Evolutionary conservation across 345 rosid genomes (phyloP).

Genomic region (Combretum micranthum): DNA sequence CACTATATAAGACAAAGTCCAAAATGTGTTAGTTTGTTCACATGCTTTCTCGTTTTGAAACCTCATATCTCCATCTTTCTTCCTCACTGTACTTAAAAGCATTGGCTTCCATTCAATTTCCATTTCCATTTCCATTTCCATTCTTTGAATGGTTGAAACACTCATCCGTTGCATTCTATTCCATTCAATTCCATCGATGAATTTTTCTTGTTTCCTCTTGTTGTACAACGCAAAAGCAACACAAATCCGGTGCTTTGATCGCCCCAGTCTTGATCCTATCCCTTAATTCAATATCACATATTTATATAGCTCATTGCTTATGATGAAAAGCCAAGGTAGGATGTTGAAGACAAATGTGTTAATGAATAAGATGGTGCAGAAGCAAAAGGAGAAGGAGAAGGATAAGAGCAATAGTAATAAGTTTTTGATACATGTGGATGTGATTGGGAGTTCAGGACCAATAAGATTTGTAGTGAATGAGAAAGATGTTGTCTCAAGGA

Average conservation of each 20-base stretch:
- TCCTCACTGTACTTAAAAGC: too few species aligned
- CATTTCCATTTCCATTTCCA: constrained; percentile 1
- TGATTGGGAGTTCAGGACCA: constrained; percentile 79
- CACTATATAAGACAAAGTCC: too few species aligned
- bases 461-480: constrained; percentile 56
- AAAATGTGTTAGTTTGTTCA: too few species aligned
- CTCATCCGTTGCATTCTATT: background rate
- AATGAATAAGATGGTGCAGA: constrained; percentile 19
- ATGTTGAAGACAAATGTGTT: too few species aligned
- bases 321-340: too few species aligned
- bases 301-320: too few species aligned
- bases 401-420: constrained; percentile 16
- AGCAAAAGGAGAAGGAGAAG: constrained; percentile 10
- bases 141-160: constrained; percentile 17
- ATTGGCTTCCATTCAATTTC: background rate
- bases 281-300: too few species aligned
- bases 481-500: constrained; percentile 44
- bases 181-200: too few species aligned
- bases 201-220: too few species aligned
- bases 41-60: too few species aligned
- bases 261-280: constrained; percentile 42
- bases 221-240: background rate
- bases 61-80: too few species aligned
- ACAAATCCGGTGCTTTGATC: constrained; percentile 39
- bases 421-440: constrained; percentile 48